A percentile compares a stretch with the other conserved stretches of the same genome.
Conservation (phyloP, 768 basidiomycete genomes). For the Dendrothele bispora region DNA sequence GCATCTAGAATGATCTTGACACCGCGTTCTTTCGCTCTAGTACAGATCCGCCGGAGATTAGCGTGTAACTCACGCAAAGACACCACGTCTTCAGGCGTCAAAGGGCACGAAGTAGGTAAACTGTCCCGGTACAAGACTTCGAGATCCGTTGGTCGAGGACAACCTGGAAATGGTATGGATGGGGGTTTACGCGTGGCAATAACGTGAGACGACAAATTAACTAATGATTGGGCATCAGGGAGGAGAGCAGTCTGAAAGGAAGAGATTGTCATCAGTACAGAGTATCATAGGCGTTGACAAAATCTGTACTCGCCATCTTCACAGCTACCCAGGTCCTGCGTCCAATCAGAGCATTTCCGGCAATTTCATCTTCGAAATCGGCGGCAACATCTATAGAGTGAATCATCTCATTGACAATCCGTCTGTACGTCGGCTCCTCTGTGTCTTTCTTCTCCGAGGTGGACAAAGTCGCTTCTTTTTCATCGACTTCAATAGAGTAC, state of each 20-base stretch:
- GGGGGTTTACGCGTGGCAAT: slow-evolving; percentile 36
- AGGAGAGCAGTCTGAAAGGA: slow-evolving; percentile 64
- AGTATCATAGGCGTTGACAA: slow-evolving; percentile 22
- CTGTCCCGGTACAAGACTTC: slow-evolving; percentile 38
- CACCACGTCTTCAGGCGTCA: slow-evolving; percentile 57
- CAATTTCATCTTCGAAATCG: slow-evolving; percentile 66
- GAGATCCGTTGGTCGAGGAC: slow-evolving; percentile 58
- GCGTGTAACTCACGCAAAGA: slow-evolving; percentile 61
- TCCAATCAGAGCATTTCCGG: slow-evolving; percentile 23
- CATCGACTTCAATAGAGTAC: slow-evolving; percentile 86
- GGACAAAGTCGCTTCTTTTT: slow-evolving; percentile 44
- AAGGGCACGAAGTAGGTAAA: slow-evolving; percentile 9
- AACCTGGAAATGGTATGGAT: slow-evolving; percentile 67
- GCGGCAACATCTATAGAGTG: slow-evolving; percentile 77
- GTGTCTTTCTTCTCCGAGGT: slow-evolving; percentile 18
- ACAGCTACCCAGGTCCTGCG: slow-evolving; percentile 82
- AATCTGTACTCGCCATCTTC: no score
- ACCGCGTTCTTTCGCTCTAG: slow-evolving; percentile 55
- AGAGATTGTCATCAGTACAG: background rate
- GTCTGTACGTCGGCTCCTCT: slow-evolving; percentile 47
- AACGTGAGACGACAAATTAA: slow-evolving; percentile 62
- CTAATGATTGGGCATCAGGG: slow-evolving; percentile 58
- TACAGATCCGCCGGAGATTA: slow-evolving; percentile 65
- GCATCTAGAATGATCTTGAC: slow-evolving; percentile 83
- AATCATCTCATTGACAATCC: slow-evolving; percentile 73